A percentile compares a stretch with the other conserved stretches of the same genome.
phyloP scores from a whole-genome alignment of 139 green algal genomes.

The Chlorella sp. region DNA sequence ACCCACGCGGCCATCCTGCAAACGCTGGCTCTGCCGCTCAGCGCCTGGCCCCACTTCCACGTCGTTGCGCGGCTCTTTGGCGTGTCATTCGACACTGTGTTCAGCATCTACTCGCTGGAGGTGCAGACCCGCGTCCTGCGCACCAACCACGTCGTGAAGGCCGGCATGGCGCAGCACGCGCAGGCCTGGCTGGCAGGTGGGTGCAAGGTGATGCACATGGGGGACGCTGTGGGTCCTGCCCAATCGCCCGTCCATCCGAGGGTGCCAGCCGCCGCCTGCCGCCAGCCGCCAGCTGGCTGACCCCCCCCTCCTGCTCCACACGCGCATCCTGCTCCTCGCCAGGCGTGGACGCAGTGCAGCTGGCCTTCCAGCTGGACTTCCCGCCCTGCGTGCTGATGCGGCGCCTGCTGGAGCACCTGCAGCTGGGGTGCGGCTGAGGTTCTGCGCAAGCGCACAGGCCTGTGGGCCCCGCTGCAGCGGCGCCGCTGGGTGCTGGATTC shows the following conservation, averaged over 20 bases:
- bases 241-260: too few relatives aligned
- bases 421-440: neutral
- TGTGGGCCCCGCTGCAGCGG: too few relatives aligned
- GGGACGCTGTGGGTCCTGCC: too few relatives aligned
- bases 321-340: neutral
- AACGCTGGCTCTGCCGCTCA: slow-evolving; percentile 31
- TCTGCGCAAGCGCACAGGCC: too few relatives aligned
- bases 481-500: too few relatives aligned
- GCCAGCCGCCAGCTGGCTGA: neutral
- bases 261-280: neutral
- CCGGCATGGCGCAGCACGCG: slow-evolving; percentile 19
- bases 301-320: slow-evolving; percentile 39
- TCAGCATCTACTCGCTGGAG: slow-evolving; percentile 75
- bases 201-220: neutral
- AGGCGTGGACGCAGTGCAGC: slow-evolving; percentile 72
- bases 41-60: slow-evolving; percentile 36
- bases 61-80: slow-evolving; percentile 9
- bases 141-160: slow-evolving; percentile 65
- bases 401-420: slow-evolving; percentile 54
- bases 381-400: slow-evolving; percentile 78
- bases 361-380: slow-evolving; percentile 68
- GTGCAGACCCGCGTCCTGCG: slow-evolving; percentile 66
- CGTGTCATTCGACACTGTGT: slow-evolving; percentile 58
- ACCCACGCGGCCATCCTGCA: neutral
- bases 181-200: slow-evolving; percentile 43